A percentile compares a stretch with the other conserved stretches of the same genome.
Conservation (phyloP, 495 filamentous ascomycete species). For the Mytilinidion resinicola region DNA sequence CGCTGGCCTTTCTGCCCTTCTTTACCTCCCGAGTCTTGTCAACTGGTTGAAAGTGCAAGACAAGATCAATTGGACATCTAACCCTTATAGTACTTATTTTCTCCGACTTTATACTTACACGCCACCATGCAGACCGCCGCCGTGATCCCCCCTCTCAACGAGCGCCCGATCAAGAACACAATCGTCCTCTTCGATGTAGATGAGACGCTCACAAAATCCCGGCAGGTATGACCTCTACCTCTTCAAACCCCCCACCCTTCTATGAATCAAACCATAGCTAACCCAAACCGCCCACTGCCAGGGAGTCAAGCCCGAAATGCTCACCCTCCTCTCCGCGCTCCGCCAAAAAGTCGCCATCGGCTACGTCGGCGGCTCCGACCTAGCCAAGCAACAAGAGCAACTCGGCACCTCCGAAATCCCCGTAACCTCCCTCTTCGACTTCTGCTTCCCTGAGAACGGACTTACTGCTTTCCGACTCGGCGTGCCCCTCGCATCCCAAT, state of each 20-base stretch:
- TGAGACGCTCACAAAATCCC: slow-evolving; percentile 71
- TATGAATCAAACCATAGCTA: not conserved
- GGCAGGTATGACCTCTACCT: slow-evolving; percentile 43
- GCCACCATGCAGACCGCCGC: slow-evolving; percentile 30
- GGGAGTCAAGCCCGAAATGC: slow-evolving; percentile 71
- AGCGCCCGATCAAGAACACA: slow-evolving; percentile 78
- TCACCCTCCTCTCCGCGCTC: slow-evolving; percentile 66
- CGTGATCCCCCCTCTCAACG: slow-evolving; percentile 64
- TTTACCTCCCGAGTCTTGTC: no score
- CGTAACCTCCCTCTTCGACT: slow-evolving; percentile 84
- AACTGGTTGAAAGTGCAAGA: not conserved
- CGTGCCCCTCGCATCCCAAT: slow-evolving; percentile 59
- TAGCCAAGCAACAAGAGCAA: slow-evolving; percentile 93
- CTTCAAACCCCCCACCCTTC: not conserved
- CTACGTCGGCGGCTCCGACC: slow-evolving; percentile 65
- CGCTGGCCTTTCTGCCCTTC: no score
- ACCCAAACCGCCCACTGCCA: slow-evolving; percentile 26
- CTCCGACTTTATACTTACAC: not conserved
- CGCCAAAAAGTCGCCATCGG: slow-evolving; percentile 88
- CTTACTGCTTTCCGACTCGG: slow-evolving; percentile 84
- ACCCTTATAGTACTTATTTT: not conserved
- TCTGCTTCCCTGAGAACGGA: slow-evolving; percentile 93
- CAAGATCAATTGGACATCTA: not conserved
- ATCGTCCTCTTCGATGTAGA: slow-evolving; percentile 92
- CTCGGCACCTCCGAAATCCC: slow-evolving; percentile 58